Evolutionary conservation across 1,139 yeast genomes (phyloP).

Genomic region (Meyerozyma athensensis): DNA sequence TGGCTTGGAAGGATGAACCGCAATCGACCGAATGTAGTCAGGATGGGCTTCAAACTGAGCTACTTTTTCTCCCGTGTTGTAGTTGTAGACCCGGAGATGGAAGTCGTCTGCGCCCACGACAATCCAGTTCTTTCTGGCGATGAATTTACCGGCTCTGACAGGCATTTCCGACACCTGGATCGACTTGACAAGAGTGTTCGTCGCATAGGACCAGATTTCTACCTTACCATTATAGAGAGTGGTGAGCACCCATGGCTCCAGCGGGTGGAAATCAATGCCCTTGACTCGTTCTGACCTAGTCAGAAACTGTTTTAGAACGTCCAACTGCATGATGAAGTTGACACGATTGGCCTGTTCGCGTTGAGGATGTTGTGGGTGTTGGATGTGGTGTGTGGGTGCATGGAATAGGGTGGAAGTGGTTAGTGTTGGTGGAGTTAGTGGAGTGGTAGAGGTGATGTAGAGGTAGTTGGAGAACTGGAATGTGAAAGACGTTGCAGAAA

Average conservation of each 20-base stretch:
- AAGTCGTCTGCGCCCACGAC: slow-evolving; percentile 95
- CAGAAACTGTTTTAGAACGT: slow-evolving; percentile 66
- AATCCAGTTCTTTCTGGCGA: slow-evolving; percentile 96
- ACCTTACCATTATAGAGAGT: slow-evolving; percentile 81
- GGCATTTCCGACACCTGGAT: slow-evolving; percentile 93
- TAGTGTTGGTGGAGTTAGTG: too few relatives aligned
- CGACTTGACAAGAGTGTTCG: slow-evolving; percentile 48
- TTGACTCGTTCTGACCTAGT: slow-evolving; percentile 94
- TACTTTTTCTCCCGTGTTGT: slow-evolving; percentile 91
- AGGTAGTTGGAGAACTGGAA: too few relatives aligned
- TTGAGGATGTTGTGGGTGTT: slow-evolving; percentile 1
- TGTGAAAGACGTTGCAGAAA: too few relatives aligned
- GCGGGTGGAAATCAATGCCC: slow-evolving; percentile 96
- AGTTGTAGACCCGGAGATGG: slow-evolving; percentile 87
- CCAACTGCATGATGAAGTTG: slow-evolving; percentile 36
- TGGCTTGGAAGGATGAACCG: slow-evolving; percentile 92
- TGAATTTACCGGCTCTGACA: slow-evolving; percentile 90
- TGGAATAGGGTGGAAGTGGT: neutral
- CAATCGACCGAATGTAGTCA: slow-evolving; percentile 87
- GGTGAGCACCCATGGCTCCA: slow-evolving; percentile 93
- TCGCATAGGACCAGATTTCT: slow-evolving; percentile 92
- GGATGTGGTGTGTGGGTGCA: neutral
- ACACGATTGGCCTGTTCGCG: slow-evolving; percentile 4
- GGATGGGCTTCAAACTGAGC: slow-evolving; percentile 97
- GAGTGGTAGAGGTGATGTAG: too few relatives aligned